Evolutionary conservation across 805 yeast species (phyloP).

Genomic region (Barnettozyma vustinii): DNA sequence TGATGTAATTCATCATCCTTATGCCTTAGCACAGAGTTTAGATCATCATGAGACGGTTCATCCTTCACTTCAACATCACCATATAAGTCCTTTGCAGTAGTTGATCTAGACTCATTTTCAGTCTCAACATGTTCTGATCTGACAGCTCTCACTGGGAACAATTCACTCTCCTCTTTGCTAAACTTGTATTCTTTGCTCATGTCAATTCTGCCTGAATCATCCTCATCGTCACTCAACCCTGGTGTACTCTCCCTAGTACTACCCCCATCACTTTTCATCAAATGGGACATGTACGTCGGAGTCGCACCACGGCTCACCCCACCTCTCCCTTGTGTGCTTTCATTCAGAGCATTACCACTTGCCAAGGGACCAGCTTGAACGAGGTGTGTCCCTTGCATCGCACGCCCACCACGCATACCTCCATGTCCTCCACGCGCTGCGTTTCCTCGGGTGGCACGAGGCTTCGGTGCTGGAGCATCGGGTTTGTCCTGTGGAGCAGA

Average conservation of each 20-base stretch:
- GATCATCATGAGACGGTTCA: constrained; percentile 18
- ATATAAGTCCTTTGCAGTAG: neutral
- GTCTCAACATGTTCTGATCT: constrained; percentile 41
- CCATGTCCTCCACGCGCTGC: constrained; percentile 17
- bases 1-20: constrained; percentile 25
- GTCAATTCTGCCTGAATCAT: constrained; percentile 44
- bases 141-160: constrained; percentile 69
- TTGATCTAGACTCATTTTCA: constrained; percentile 22
- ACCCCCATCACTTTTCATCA: constrained; percentile 24
- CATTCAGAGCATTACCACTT: constrained; percentile 40
- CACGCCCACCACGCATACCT: constrained; percentile 24
- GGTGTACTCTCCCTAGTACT: constrained; percentile 20
- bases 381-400: constrained; percentile 45
- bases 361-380: constrained; percentile 73
- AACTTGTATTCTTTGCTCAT: constrained; percentile 57
- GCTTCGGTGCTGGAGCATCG: constrained; percentile 5
- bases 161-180: constrained; percentile 40
- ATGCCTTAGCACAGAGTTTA: constrained; percentile 17
- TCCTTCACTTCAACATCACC: constrained; percentile 13
- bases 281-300: constrained; percentile 37
- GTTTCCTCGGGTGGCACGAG: constrained; percentile 6
- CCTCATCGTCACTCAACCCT: constrained; percentile 29
- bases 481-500: constrained; percentile 45
- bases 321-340: constrained; percentile 16
- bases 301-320: constrained; percentile 23